Evolutionary conservation across 805 yeast species (phyloP).

Genomic region (Zygosaccharomyces rouxii): DNA sequence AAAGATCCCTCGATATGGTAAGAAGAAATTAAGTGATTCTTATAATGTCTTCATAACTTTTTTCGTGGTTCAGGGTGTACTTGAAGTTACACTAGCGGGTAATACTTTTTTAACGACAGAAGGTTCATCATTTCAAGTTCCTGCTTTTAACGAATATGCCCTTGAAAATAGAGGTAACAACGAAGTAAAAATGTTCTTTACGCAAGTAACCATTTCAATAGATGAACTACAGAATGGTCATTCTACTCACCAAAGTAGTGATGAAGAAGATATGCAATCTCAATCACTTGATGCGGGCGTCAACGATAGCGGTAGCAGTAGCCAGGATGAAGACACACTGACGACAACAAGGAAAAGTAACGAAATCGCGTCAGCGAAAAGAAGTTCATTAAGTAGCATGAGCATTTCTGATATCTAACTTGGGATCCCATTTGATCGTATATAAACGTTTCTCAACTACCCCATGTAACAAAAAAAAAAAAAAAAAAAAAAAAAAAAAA

Average conservation of each 20-base stretch:
- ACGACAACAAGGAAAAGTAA: not conserved
- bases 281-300: not conserved
- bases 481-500: not conserved
- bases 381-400: constrained; percentile 20
- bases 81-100: constrained; percentile 63
- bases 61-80: constrained; percentile 64
- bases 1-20: constrained; percentile 59
- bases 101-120: constrained; percentile 54
- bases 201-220: constrained; percentile 47
- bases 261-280: constrained; percentile 3
- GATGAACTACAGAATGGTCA: not conserved
- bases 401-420: constrained; percentile 18
- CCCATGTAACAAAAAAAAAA: not conserved
- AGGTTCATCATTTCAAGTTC: constrained; percentile 80
- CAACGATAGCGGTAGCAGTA: not conserved
- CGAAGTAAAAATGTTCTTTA: constrained; percentile 66
- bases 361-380: not conserved
- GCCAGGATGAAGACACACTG: not conserved
- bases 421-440: not conserved
- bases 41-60: constrained; percentile 63
- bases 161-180: constrained; percentile 57
- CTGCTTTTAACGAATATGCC: constrained; percentile 69
- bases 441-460: not conserved
- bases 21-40: constrained; percentile 55
- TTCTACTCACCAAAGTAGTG: not conserved